Conservation (phyloP, 78 protist genomes). For the Dictyostelium citrinum region DNA sequence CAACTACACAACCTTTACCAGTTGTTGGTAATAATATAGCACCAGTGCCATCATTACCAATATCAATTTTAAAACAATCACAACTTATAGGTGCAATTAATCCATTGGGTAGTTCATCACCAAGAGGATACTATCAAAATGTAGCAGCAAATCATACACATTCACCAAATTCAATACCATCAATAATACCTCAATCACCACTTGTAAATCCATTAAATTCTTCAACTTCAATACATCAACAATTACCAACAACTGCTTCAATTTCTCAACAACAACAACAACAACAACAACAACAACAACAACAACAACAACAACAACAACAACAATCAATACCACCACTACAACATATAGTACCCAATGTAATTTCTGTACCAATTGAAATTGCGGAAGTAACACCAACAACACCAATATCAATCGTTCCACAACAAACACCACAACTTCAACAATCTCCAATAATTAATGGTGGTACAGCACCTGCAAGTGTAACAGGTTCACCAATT, state of each 20-base stretch:
- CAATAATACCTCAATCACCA: background rate
- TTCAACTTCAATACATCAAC: background rate
- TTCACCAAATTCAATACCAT: background rate
- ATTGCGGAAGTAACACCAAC: background rate
- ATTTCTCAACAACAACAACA: background rate
- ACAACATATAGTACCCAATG: background rate
- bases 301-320: background rate
- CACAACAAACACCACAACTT: background rate
- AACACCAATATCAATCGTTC: slow-evolving; percentile 9
- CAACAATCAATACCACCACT: background rate
- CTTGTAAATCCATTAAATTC: background rate
- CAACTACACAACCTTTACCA: background rate
- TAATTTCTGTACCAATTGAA: slow-evolving; percentile 9
- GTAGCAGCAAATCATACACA: background rate
- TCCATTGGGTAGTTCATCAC: slow-evolving; percentile 18
- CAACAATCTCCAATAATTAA: background rate
- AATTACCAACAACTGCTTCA: background rate
- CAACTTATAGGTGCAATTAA: background rate
- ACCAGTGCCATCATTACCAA: slow-evolving; percentile 28
- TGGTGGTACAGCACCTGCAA: background rate
- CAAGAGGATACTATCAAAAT: background rate
- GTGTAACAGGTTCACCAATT: background rate
- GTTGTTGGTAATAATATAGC: background rate
- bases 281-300: background rate
- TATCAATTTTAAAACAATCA: slow-evolving; percentile 28